Evolutionary conservation across 164 flowering plant species (phyloP).

Genomic region (Sextonia rubra): DNA sequence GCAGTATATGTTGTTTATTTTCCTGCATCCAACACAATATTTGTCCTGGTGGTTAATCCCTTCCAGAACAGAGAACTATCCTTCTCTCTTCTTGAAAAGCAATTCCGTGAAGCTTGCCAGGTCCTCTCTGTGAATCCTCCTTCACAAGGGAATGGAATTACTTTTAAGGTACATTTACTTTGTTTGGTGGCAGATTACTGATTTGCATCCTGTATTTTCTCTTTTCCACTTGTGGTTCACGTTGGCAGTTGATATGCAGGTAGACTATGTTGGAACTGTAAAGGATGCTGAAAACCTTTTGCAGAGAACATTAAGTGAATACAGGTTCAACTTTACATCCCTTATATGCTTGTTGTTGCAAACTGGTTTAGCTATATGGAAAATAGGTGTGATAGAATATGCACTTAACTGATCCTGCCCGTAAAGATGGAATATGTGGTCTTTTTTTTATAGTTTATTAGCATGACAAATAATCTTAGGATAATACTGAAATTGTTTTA

Average conservation of each 20-base stretch:
- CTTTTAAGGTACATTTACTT: constrained; percentile 53
- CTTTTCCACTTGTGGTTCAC: background rate
- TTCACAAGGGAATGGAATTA: constrained; percentile 29
- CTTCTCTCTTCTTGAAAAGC: constrained; percentile 63
- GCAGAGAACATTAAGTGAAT: constrained; percentile 61
- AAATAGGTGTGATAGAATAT: too few species aligned
- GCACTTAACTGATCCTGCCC: too few species aligned
- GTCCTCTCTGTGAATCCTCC: constrained; percentile 49
- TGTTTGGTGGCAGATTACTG: background rate
- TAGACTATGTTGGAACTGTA: constrained; percentile 66
- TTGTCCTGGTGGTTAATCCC: constrained; percentile 77
- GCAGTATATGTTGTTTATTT: constrained; percentile 70
- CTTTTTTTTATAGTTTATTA: too few species aligned
- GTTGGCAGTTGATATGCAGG: constrained; percentile 33
- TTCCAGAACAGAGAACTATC: constrained; percentile 75
- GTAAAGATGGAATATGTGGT: too few species aligned
- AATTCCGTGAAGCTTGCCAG: constrained; percentile 79
- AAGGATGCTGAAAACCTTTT: constrained; percentile 78
- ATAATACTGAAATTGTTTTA: too few species aligned
- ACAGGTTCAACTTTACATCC: constrained; percentile 40
- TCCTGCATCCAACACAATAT: constrained; percentile 51
- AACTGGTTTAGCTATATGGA: background rate
- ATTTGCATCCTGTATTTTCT: background rate
- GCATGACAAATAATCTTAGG: too few species aligned
- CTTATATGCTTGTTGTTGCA: background rate